Evolutionary conservation across 2,329 filamentous ascomycete genomes (phyloP), one percentile per base, ranked within the genome.

Genomic region (Talaromyces sp.): DNA sequence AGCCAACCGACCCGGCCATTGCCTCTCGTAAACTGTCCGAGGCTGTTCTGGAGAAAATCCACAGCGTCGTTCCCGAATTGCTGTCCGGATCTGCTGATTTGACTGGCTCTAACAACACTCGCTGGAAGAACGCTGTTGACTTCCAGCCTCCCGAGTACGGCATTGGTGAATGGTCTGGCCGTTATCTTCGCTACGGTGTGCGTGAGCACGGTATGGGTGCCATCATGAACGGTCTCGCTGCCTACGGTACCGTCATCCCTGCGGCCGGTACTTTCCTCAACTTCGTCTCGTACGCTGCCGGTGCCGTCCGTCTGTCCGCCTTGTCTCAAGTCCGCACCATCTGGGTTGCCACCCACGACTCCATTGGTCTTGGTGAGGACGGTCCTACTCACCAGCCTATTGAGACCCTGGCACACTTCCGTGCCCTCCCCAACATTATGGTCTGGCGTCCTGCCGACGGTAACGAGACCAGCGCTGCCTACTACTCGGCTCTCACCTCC

Each of bases 321-420:
- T 86, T 99, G 69, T 96, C 92, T 53, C 92, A 90, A 78, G 85
- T 92, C 76, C 93, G 93, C 71, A 84, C 87, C 75, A 92, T 99
- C 83, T 96, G 94, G 88, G 85, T 97, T 70, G 93, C 94, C 72
- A 97, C 93, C 69, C 93, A 97, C 85, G 93, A 97, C 85, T 97
- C 93, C 67, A 99, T 99, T 71, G 94, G 94, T 83, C 91, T 97
- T 68, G 94, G 94, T 80, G 94, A 99, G 83, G 94, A 99, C 74
- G 94, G 94, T 65, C 93, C 94, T 69, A 99, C 94, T 61, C 94
- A 99, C 82, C 94, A 99, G 85, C 94, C 94, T 77, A 96, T 99
- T 70, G 94, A 99, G 87, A 96, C 92, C 51, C 87, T 97, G 65
- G 89, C 92, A 63, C 94, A 97, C 82, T 97, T 97, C 91, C 93